Evolutionary conservation across 169 alveolate species (phyloP), one percentile per base, ranked within the genome.

Genomic region (Eimeria tenella): DNA sequence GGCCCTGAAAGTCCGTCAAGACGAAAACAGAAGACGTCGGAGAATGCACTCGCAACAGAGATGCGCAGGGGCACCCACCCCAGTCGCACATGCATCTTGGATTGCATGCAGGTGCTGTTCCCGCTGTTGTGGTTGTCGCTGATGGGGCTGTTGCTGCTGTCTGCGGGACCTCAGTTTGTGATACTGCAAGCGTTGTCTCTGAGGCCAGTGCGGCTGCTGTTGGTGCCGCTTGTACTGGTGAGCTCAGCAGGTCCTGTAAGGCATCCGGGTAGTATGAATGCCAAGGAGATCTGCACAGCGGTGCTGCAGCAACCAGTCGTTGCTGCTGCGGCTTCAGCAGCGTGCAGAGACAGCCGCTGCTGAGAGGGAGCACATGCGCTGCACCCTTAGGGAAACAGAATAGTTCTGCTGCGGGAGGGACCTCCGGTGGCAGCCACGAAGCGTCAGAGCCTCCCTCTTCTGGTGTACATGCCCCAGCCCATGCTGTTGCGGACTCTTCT

Each of bases 351-450:
- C 89, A 56, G 56, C 89, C 89, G 74, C 89, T 81, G 55, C 74
- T 81, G 11, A 58, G 56, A 10, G 89, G 89, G 23, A 81, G 89
- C 89, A 81, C 74, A 10, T 81, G 55, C 89, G 73, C 89, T 52
- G 55, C 55, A 50, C 89, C 89, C 56, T 81, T n/a, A 52, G 89
- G 89, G 23, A 81, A 81, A 23, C 89, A 81, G 73, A 81, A 81
- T 19, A 81, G 55, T 53, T 81, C 89, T 56, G 73, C 89, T 23
- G 89, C 89, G 3, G 89, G 89, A 25, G 89, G 89, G 17, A 81
- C 89, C 89, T 81, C 89, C 23, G 89, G 89, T 65, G 89, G 89
- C 5, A 81, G 89, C 70, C 89, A 58, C 73, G 89, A 81, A 50
- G 74, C 13, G 55, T 10, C 23, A 56, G 56, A 42, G 25, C 42